Base-by-base conservation (phyloP, 768 basidiomycete genomes). In the Amanita thiersii region DNA sequence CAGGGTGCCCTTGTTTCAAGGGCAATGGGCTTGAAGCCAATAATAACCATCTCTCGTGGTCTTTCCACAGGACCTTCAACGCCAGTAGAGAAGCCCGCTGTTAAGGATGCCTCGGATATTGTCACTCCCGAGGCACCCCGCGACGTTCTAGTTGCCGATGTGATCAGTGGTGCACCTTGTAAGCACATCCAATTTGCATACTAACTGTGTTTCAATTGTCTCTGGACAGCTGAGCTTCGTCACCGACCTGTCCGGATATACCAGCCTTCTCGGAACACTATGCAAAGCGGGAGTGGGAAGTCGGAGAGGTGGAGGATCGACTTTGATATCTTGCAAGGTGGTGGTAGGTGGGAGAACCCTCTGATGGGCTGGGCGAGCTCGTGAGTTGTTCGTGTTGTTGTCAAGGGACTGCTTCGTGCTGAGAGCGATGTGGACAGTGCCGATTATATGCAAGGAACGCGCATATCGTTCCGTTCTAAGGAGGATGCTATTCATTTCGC, bases 321-420 rank as follows among this genome's bases (percentile, higher is more conserved):
- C 61, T 98, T 82, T 70, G 94, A 98, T 53, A 79, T 79, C 43
- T 67, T 97, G n/a, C 79, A 77, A 44, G 90, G 93, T 24, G 81
- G 75, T 20, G 91, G 88, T 9, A 75, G 94, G 39, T 99, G 94
- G 94, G 92, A 97, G 72, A 99, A 98, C 56, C 89, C 90, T 3
- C 60, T 99, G 50, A 99, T 98, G 89, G 94, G 94, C 32, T 99
- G 77, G 71, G 93, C 92, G 0, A 87, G 83, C 67, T 91, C 90
- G 86, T 93, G 58, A 63, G 86, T 73, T 9, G n/a, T 12, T 9
- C 18, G 26, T 15, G 2, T 39, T 21, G 5, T 15, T 17, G 23
- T 5, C 17, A 10, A 38, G 9, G 18, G 12, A 19, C 9, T 15
- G 10, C 39, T 29, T 40, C 37, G 36, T 40, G n/a, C 38, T 49